phyloP scores from a whole-genome alignment of 1,284 basidiomycete species.

The Leccinum subspadiceum region DNA sequence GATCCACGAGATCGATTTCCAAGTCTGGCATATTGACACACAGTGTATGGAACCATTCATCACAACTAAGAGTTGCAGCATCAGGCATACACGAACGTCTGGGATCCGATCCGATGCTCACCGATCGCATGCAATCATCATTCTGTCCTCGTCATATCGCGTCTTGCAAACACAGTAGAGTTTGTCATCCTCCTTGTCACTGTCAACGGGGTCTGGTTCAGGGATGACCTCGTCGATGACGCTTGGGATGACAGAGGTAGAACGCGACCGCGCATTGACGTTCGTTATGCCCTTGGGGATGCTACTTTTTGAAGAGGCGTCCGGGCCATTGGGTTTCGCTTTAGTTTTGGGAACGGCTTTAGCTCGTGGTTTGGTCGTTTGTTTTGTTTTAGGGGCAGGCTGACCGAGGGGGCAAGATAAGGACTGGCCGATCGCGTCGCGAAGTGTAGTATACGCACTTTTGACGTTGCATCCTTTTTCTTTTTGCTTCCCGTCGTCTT shows the following conservation, averaged over 20 bases:
- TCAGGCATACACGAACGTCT: conserved; percentile 1
- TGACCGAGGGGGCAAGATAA: conserved; percentile 7
- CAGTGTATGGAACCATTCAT: conserved; percentile 86
- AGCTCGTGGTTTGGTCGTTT: conserved; percentile 32
- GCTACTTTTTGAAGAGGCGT: conserved; percentile 20
- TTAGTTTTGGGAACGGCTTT: conserved; percentile 31
- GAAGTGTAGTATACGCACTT: conserved; percentile 15
- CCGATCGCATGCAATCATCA: conserved; percentile 92
- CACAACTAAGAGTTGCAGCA: conserved; percentile 53
- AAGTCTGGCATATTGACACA: conserved; percentile 78
- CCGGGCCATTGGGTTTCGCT: conserved; percentile 18
- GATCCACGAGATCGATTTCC: conserved; percentile 80
- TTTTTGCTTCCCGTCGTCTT: conserved; percentile 22
- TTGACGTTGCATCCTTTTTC: conserved; percentile 28
- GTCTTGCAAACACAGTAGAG: conserved; percentile 83
- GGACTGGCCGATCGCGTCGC: background rate
- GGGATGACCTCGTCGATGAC: conserved; percentile 34
- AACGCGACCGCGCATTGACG: conserved; percentile 59
- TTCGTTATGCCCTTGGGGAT: conserved; percentile 31
- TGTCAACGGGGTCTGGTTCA: conserved; percentile 55
- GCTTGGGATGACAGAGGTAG: conserved; percentile 62
- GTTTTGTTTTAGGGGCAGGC: conserved; percentile 30
- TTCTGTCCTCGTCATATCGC: conserved; percentile 74
- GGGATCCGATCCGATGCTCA: conserved; percentile 32
- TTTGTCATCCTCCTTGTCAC: conserved; percentile 66